A percentile compares a stretch with the other conserved stretches of the same genome.
Conservation (phyloP, 768 basidiomycete genomes). For the Panellus pusillus region DNA sequence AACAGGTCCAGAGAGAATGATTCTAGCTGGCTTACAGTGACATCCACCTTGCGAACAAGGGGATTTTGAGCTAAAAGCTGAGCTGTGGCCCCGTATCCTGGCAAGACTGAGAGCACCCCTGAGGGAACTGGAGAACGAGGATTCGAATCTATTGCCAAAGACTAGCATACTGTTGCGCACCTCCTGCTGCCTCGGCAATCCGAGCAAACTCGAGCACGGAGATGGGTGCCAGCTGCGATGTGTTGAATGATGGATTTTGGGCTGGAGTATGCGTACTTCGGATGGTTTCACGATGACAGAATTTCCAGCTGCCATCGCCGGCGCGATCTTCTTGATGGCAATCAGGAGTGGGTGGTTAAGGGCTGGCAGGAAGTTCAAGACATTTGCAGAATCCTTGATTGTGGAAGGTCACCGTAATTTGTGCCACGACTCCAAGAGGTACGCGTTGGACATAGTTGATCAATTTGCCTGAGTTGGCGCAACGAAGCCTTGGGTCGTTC, state of each 20-base stretch:
- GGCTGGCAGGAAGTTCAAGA: constrained; percentile 44
- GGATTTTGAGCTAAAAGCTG: constrained; percentile 65
- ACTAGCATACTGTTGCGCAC: constrained; percentile 36
- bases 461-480: constrained; percentile 75
- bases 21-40: constrained; percentile 57
- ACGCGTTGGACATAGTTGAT: constrained; percentile 79
- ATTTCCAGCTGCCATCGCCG: constrained; percentile 83
- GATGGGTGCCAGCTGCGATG: constrained; percentile 66
- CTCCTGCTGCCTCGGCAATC: constrained; percentile 63
- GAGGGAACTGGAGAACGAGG: constrained; percentile 56
- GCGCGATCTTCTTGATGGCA: constrained; percentile 85
- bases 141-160: neutral
- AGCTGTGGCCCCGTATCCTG: constrained; percentile 72
- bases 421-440: constrained; percentile 86
- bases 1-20: no score
- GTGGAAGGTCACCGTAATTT: constrained; percentile 66
- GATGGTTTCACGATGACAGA: constrained; percentile 83
- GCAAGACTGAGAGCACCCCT: constrained; percentile 71
- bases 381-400: neutral
- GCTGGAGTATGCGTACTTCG: constrained; percentile 35
- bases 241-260: constrained; percentile 2
- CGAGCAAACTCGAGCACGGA: constrained; percentile 76
- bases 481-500: constrained; percentile 68
- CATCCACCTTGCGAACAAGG: constrained; percentile 75
- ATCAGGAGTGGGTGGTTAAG: constrained; percentile 91